Evolutionary conservation across 2,329 filamentous ascomycete genomes (phyloP).

Genomic region (Stemphylium lycopersici): DNA sequence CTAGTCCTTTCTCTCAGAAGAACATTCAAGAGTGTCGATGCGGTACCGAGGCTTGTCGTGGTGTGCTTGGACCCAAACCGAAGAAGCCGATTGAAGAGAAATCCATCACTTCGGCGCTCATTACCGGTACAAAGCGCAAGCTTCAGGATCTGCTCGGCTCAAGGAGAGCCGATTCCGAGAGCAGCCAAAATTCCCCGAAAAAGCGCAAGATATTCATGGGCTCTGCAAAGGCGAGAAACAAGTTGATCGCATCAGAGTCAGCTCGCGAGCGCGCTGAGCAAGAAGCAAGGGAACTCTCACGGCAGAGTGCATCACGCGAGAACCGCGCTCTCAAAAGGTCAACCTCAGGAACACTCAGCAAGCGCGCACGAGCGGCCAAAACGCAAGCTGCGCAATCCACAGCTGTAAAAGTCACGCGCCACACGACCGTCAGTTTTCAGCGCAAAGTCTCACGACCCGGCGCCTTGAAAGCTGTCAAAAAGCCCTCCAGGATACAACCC

Average conservation of each 20-base stretch:
- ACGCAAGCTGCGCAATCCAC: conserved; percentile 15
- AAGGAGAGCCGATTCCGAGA: conserved; percentile 27
- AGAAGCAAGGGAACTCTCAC: conserved; percentile 35
- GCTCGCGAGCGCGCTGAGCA: conserved; percentile 35
- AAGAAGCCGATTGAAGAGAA: conserved; percentile 54
- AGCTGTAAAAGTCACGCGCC: conserved; percentile 24
- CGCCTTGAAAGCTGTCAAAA: conserved; percentile 31
- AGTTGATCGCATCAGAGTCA: conserved; percentile 24
- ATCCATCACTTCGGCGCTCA: conserved; percentile 35
- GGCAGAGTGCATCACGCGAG: conserved; percentile 41
- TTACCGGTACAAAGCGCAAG: conserved; percentile 46
- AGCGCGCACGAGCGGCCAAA: conserved; percentile 17
- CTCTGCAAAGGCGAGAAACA: conserved; percentile 35
- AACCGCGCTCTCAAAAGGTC: conserved; percentile 40
- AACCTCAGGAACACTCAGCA: conserved; percentile 16
- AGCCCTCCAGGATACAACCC: conserved; percentile 17
- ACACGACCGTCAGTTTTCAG: conserved; percentile 33
- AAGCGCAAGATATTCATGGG: conserved; percentile 35
- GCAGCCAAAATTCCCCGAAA: conserved; percentile 37
- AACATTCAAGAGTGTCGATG: conserved; percentile 70
- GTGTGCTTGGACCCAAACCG: conserved; percentile 63
- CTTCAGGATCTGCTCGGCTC: conserved; percentile 37
- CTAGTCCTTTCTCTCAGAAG: conserved; percentile 57
- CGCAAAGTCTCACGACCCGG: conserved; percentile 30
- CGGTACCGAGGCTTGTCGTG: conserved; percentile 65